phyloP scores from a whole-genome alignment of 441 rosid genomes.

The Adansonia madagascariensis region DNA sequence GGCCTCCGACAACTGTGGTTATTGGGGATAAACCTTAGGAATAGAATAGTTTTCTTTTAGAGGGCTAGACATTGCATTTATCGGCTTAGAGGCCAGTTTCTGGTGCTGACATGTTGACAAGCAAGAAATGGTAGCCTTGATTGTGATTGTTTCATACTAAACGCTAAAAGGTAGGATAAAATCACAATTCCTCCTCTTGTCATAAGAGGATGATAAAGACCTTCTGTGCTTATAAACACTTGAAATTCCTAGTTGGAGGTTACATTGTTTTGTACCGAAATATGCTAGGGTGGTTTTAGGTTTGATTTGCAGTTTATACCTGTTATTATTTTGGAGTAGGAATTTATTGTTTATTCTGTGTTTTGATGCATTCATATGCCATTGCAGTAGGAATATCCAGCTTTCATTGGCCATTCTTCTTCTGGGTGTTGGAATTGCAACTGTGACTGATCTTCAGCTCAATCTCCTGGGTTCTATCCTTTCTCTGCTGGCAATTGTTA shows the following conservation, averaged over 20 bases:
- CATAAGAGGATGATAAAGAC: neutral
- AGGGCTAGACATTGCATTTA: neutral
- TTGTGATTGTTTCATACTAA: neutral
- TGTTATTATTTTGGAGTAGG: neutral
- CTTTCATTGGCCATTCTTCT: slow-evolving; percentile 82
- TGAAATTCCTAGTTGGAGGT: neutral
- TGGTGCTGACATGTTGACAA: neutral
- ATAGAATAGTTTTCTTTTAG: neutral
- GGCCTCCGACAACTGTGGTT: slow-evolving; percentile 1
- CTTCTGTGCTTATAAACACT: neutral
- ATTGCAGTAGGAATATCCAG: slow-evolving; percentile 83
- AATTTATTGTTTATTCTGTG: slow-evolving; percentile 14
- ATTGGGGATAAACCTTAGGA: neutral
- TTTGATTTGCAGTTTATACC: neutral
- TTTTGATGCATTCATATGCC: slow-evolving; percentile 24
- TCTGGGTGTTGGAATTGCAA: slow-evolving; percentile 95
- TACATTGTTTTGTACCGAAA: neutral
- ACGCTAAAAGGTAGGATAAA: neutral
- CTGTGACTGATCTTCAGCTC: slow-evolving; percentile 98
- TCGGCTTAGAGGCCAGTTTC: neutral
- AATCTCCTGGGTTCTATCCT: slow-evolving; percentile 87
- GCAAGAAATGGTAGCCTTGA: neutral
- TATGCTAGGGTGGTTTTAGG: neutral
- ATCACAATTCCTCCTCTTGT: neutral
- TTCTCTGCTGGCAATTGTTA: slow-evolving; percentile 87